phyloP scores from a whole-genome alignment of 1,284 basidiomycete species.

The Pseudozyma pruni region DNA sequence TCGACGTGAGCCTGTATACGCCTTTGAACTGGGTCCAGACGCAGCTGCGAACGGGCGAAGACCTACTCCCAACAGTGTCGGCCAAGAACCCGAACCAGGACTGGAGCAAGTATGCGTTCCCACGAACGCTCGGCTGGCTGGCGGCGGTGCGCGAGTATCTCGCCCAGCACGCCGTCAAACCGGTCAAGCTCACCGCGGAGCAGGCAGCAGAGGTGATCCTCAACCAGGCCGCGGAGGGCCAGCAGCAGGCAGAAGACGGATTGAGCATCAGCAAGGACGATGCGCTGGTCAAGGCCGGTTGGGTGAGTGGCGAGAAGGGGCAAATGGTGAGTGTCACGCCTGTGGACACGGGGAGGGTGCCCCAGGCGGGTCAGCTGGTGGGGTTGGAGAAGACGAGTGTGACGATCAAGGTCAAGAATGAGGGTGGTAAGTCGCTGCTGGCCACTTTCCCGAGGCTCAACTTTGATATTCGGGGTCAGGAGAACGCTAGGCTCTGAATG shows the following conservation, averaged over 20 bases:
- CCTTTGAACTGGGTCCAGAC: constrained; percentile 48
- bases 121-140: constrained; percentile 28
- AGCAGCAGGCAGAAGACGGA: constrained; percentile 1
- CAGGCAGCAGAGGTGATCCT: constrained; percentile 27
- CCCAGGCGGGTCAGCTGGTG: constrained; percentile 29
- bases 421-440: constrained; percentile 20
- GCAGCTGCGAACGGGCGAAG: constrained; percentile 31
- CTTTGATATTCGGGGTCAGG: constrained; percentile 37
- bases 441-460: constrained; percentile 42
- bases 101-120: constrained; percentile 30
- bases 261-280: constrained; percentile 20
- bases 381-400: constrained; percentile 25
- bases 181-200: constrained; percentile 22
- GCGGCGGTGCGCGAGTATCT: constrained; percentile 20
- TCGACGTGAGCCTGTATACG: constrained; percentile 36
- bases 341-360: constrained; percentile 41
- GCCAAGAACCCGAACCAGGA: constrained; percentile 17
- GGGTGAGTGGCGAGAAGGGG: constrained; percentile 40
- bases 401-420: constrained; percentile 25
- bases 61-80: constrained; percentile 29
- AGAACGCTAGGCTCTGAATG: constrained; percentile 31
- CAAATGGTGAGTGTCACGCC: constrained; percentile 38
- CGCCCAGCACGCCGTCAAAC: constrained; percentile 16
- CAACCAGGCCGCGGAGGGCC: constrained; percentile 6
- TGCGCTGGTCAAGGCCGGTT: constrained; percentile 38